These are phyloP conservation scores for Rubroboletus pulcherrimus DNA, from an alignment of 768 basidiomycete genomes.

Conservation along the genomic window DNA sequence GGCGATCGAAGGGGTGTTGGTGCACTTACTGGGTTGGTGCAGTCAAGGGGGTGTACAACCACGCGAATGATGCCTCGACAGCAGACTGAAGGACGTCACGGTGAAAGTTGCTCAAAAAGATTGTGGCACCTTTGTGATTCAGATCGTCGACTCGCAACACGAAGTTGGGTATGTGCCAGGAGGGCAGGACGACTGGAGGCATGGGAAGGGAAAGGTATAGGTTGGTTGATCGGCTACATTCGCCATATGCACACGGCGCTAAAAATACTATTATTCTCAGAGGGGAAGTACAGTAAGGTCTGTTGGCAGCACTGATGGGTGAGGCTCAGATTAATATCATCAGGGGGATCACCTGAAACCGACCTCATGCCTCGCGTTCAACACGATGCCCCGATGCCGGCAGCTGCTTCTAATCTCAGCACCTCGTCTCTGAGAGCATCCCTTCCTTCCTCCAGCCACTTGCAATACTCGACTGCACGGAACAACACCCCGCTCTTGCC, in stretches of 20 bases:
- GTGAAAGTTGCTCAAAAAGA: constrained; percentile 54
- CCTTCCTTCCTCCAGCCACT: constrained; percentile 82
- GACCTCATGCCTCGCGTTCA: constrained; percentile 13
- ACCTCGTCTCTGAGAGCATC: constrained; percentile 71
- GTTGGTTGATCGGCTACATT: constrained; percentile 3
- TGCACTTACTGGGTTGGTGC: constrained; percentile 46
- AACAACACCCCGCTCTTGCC: constrained; percentile 90
- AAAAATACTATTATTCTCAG: constrained; percentile 9
- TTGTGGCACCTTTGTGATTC: constrained; percentile 49
- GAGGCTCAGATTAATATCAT: not conserved
- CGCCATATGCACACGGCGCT: not conserved
- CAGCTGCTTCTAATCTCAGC: constrained; percentile 59
- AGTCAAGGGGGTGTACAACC: constrained; percentile 42
- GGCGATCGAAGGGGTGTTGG: not conserved
- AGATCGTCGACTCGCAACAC: constrained; percentile 56
- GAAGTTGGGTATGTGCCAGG: constrained; percentile 57
- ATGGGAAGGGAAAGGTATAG: constrained; percentile 8
- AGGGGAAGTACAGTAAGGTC: not conserved
- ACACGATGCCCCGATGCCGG: constrained; percentile 40
- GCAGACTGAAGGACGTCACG: constrained; percentile 36
- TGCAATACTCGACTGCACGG: constrained; percentile 80
- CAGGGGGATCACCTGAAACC: not conserved
- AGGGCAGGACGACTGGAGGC: constrained; percentile 24
- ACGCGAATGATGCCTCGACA: constrained; percentile 38
- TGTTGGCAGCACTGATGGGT: not conserved